Base-by-base conservation (phyloP, 768 basidiomycete species). In the Boletus rubescentipes region DNA sequence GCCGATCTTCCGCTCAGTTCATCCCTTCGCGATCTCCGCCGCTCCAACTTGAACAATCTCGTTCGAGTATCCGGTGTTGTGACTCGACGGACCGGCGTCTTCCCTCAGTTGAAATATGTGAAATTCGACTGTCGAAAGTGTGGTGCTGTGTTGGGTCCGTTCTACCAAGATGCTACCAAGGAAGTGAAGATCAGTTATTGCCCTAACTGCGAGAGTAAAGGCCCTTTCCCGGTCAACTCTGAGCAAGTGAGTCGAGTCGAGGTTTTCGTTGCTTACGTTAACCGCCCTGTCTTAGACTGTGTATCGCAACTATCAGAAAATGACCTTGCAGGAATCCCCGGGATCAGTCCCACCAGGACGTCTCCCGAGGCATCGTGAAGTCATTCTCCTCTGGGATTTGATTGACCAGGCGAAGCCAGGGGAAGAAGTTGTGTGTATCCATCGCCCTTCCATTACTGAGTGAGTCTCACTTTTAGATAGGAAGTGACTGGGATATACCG, bases 61-160 rank as follows among this genome's bases (percentile, higher is more conserved):
- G 94, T 99, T 31, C 89, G 97, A 35, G 90, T 99, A 8, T 84
- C 88, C 9, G 97, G 97, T 12, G 97, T 99, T 16, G 97, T 99
- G 41, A 99, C 97, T 2, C 79, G 97, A 53, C 81, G 97, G 36
- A 93, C 87, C 9, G 96, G 97, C 10, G 95, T 99, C 10, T 98
- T 98, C 73, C 97, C 97, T n/a, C 97, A 99, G 71, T 77, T 99
- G 55, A 98, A 99, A 75, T 97, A 98, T 66, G 95, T 99, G 71
- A 98, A 98, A 69, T 99, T 99, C 64, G 93, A 98, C 70, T 99
- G 97, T 72, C 81, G 82, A 51, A 98, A 96, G 69, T 99, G 97
- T 63, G 88, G 89, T 16, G 89, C 86, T n/a, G 85, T 92, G 26
- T 78, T 98, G 15, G 97, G 97, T 14, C 97, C 97, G 1, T 98